These are phyloP conservation scores for Naganishia randhawae DNA, from an alignment of 768 basidiomycete species.

Conservation along the genomic window DNA sequence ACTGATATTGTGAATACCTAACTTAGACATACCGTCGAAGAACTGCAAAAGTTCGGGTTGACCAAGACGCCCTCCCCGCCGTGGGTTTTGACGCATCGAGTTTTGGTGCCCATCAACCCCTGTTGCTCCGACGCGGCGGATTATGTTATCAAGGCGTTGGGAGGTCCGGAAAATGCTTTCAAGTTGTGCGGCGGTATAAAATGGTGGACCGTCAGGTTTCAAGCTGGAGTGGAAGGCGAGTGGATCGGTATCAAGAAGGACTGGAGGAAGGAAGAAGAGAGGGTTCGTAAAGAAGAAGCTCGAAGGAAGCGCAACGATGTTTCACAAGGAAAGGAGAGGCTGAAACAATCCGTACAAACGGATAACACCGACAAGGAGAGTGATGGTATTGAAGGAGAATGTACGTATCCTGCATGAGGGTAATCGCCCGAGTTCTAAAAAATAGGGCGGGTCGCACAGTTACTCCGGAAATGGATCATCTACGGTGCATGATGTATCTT, in stretches of 20 bases:
- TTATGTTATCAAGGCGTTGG: conserved; percentile 70
- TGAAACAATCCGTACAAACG: conserved; percentile 30
- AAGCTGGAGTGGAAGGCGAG: conserved; percentile 77
- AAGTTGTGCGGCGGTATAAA: conserved; percentile 79
- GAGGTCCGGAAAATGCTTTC: conserved; percentile 68
- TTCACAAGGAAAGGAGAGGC: conserved; percentile 30
- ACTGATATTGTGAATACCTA: not conserved
- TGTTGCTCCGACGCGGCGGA: conserved; percentile 71
- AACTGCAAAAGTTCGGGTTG: conserved; percentile 70
- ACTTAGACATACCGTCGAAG: conserved; percentile 69
- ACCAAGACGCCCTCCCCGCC: conserved; percentile 79
- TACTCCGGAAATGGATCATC: conserved; percentile 68
- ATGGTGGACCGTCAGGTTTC: conserved; percentile 94
- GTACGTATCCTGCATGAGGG: conserved; percentile 25
- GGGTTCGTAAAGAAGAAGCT: conserved; percentile 36
- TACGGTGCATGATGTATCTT: conserved; percentile 76
- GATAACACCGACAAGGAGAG: conserved; percentile 23
- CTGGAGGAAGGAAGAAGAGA: conserved; percentile 64
- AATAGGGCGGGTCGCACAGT: conserved; percentile 28
- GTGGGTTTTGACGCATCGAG: conserved; percentile 69
- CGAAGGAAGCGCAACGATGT: conserved; percentile 42
- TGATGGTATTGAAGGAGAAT: conserved; percentile 32
- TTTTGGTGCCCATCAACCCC: conserved; percentile 65
- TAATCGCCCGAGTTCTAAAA: not conserved
- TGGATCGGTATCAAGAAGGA: conserved; percentile 85